Base-by-base conservation (phyloP, 2,329 filamentous ascomycete species). In the Myriosclerotinia curreyana region DNA sequence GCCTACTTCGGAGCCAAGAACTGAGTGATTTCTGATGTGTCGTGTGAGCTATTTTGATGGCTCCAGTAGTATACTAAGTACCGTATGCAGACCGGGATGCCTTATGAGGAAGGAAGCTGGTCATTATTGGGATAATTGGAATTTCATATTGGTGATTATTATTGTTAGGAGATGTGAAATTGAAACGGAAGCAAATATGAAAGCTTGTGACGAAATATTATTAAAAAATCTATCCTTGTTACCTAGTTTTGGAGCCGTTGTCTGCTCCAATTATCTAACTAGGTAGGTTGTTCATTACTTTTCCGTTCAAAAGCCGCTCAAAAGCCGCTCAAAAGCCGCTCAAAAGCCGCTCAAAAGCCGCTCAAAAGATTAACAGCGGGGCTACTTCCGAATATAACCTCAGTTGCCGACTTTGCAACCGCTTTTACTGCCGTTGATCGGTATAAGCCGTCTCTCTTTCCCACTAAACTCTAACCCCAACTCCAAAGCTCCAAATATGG, bases 11-110 rank as follows among this genome's bases (percentile, higher is more conserved):
- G 20, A 17, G 28, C 40, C 54, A 58, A 58, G 54, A 48, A 55
- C 36, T 3, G 22, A 42, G 36, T 28, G 17, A 42, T 42, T 42
- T 40, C 17, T 25, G 22, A 28, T 12, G 2, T 22, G 42, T 58
- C 42, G 54, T 58, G 54, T 58, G 54, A 58, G 54, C 54, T 7
- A 58, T 56, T 56, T 44, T 22, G 20, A 17, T 46, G 28, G 3
- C 7, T n/a, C n/a, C n/a, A n/a, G n/a, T n/a, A n/a, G n/a, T n/a
- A n/a, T n/a, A n/a, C n/a, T n/a, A n/a, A n/a, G n/a, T n/a, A n/a
- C n/a, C n/a, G n/a, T n/a, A n/a, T n/a, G 38, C 22, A n/a, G 53
- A 17, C 28, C 28, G 40, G 11, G 25, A 11, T 46, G 7, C 31
- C 40, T 56, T 22, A 11, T 34, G 2, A 40, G 54, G 28, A 40